phyloP scores from a whole-genome alignment of 257 asterid species.

The Anisodus tanguticus region DNA sequence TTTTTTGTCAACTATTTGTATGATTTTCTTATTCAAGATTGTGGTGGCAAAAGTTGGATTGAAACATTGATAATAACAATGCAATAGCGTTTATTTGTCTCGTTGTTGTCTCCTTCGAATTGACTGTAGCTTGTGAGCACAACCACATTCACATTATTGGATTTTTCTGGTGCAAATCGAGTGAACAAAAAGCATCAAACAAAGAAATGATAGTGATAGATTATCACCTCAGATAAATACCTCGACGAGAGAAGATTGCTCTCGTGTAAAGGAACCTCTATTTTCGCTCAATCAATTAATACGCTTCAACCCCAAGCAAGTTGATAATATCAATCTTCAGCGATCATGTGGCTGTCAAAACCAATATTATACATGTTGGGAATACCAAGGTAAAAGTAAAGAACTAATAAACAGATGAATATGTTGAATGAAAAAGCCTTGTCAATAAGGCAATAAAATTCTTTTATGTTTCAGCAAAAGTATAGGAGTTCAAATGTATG shows the following conservation, averaged over 20 bases:
- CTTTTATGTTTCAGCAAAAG: constrained; percentile 16
- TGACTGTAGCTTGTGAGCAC: neutral
- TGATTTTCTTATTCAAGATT: neutral
- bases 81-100: neutral
- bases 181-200: constrained; percentile 1
- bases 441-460: neutral
- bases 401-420: constrained; percentile 7
- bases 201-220: neutral
- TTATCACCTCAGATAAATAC: neutral
- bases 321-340: neutral
- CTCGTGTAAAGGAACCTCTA: neutral
- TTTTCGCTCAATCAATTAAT: neutral
- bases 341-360: neutral
- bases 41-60: neutral
- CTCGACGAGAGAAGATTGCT: neutral
- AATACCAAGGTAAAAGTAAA: neutral
- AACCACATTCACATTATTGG: neutral
- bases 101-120: neutral
- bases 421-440: constrained; percentile 17
- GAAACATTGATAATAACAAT: neutral
- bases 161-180: neutral
- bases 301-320: neutral
- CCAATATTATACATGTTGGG: neutral
- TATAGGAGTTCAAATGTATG: constrained; percentile 28
- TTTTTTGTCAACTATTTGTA: neutral